These are phyloP conservation scores for Blastobotrys attinorum DNA, from an alignment of 805 yeast species.

Conservation along the genomic window DNA sequence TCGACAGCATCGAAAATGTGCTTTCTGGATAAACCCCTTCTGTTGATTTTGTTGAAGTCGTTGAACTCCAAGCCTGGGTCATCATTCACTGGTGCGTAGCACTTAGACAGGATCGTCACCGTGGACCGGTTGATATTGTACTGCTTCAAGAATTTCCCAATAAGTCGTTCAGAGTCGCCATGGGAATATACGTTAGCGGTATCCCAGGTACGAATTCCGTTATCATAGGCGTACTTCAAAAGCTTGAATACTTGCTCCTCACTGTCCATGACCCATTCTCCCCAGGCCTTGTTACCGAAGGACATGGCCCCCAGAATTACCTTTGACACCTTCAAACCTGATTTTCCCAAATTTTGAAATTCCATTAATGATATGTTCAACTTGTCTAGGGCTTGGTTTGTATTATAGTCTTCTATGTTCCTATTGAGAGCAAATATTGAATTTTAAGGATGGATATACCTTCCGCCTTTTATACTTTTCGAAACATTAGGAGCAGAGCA, in stretches of 20 bases:
- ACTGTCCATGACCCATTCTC: conserved; percentile 38
- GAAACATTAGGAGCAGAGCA: too few species aligned
- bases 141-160: conserved; percentile 48
- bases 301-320: conserved; percentile 36
- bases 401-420: too few species aligned
- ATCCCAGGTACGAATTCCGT: conserved; percentile 39
- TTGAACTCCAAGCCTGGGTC: conserved; percentile 1
- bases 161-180: conserved; percentile 37
- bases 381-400: not conserved
- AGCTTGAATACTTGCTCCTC: conserved; percentile 38
- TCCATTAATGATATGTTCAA: conserved; percentile 7
- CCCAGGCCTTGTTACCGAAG: conserved; percentile 30
- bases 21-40: conserved; percentile 25
- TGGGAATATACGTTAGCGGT: conserved; percentile 39
- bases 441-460: too few species aligned
- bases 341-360: conserved; percentile 25
- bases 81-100: conserved; percentile 4
- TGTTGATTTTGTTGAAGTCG: conserved; percentile 19
- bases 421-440: too few species aligned
- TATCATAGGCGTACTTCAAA: conserved; percentile 39
- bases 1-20: conserved; percentile 41
- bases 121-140: conserved; percentile 46
- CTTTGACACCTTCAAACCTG: conserved; percentile 33
- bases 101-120: conserved; percentile 49
- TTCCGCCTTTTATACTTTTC: too few species aligned